Base-by-base conservation (phyloP, 345 rosid species). In the Ceriops zippeliana region DNA sequence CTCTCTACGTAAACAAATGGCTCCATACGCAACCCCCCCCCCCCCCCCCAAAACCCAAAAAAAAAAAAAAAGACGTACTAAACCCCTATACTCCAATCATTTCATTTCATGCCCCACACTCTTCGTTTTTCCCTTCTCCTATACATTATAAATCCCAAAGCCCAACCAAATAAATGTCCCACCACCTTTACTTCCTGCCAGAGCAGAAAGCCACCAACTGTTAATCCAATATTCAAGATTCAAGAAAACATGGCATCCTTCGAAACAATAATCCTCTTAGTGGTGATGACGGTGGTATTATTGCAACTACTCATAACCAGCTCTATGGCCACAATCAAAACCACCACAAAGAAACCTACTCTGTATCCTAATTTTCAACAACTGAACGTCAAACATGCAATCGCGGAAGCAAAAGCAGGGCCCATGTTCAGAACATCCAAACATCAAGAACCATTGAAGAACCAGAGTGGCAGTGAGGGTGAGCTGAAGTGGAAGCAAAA, bases 281-380 rank as follows among this genome's bases (percentile, higher is more conserved):
- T 65, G 30, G 54, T 24, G 26, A 24, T 60, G 35, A 34, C 0
- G 61, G 32, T 65, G 32, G 15, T 69, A 7, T 71, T 77, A 3
- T 74, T 61, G 0, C 71, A 67, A 0, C 60, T 71, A 27, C 65
- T 73, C 21, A 46, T n/a, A n/a, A 19, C 70, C 60, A 21, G 59
- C 61, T 42, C 15, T 13, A 34, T 60, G 28, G 3, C 75, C 2
- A 47, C 37, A 61, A 20, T 67, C 64, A 19, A 77, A 69, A 13
- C 67, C 4, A 0, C 59, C 28, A 8, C 58, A 16, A 22, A 56
- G 27, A 2, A 37, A 38, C 20, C 77, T 68, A 6, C 30, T 20
- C 72, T 80, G 0, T 80, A 76, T 82, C 86, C 90, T 10, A 69
- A 82, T 70, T 83, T 84, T 68, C 86, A 87, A 70, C 68, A 59